phyloP scores from a whole-genome alignment of 1,139 yeast species.

The Protomyces lactucae-debilis region DNA sequence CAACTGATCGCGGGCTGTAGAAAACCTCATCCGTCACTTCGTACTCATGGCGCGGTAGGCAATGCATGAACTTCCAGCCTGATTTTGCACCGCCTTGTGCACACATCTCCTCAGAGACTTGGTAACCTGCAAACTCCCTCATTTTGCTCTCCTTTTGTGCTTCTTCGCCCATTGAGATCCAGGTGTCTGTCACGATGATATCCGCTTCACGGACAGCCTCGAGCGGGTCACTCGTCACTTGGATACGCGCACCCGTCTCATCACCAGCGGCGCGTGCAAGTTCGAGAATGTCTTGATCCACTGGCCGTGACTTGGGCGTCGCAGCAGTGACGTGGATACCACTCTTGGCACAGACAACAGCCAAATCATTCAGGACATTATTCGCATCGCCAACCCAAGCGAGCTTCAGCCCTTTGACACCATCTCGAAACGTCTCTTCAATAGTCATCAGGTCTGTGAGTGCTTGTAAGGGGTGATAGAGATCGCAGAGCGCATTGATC shows the following conservation, averaged over 20 bases:
- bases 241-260: constrained; percentile 52
- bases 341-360: constrained; percentile 79
- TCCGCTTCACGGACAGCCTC: constrained; percentile 69
- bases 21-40: constrained; percentile 93
- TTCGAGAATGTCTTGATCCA: constrained; percentile 54
- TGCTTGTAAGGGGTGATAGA: constrained; percentile 91
- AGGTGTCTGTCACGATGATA: constrained; percentile 91
- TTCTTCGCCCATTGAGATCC: constrained; percentile 98
- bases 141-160: constrained; percentile 64
- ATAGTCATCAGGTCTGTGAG: constrained; percentile 85
- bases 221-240: constrained; percentile 65
- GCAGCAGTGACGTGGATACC: constrained; percentile 84
- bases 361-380: constrained; percentile 87
- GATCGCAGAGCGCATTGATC: constrained; percentile 88
- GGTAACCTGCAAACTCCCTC: constrained; percentile 79
- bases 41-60: constrained; percentile 90
- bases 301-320: constrained; percentile 67
- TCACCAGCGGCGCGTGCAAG: constrained; percentile 53
- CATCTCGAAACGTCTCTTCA: constrained; percentile 61
- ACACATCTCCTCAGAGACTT: constrained; percentile 66
- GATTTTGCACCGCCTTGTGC: constrained; percentile 52
- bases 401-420: constrained; percentile 52
- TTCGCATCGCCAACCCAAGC: constrained; percentile 98
- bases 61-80: constrained; percentile 91
- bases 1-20: constrained; percentile 76